These are phyloP conservation scores for Diospyros kaki DNA, from an alignment of 148 eudicot species.

Conservation along the genomic window DNA sequence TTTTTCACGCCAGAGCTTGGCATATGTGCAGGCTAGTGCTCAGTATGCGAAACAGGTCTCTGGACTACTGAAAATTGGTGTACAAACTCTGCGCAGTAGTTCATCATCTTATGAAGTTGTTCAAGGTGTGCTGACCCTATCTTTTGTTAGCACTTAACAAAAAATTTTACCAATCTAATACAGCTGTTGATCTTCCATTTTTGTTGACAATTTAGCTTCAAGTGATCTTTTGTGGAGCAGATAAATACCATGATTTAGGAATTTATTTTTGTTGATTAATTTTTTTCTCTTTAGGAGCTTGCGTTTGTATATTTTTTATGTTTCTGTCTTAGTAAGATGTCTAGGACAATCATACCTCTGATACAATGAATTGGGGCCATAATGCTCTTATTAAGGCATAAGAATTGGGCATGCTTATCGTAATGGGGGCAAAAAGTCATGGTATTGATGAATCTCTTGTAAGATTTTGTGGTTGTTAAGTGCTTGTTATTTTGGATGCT, in stretches of 20 bases:
- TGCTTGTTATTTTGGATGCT: no score
- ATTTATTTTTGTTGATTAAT: no score
- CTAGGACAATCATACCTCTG: not conserved
- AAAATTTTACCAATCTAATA: not conserved
- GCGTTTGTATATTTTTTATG: not conserved
- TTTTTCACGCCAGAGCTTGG: conserved; percentile 73
- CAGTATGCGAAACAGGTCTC: conserved; percentile 85
- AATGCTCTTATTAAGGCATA: not conserved
- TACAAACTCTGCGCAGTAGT: conserved; percentile 60
- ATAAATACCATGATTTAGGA: not conserved
- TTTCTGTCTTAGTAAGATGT: not conserved
- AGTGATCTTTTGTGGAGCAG: not conserved
- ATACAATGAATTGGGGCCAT: not conserved
- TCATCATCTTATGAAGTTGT: conserved; percentile 67
- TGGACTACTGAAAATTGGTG: conserved; percentile 84
- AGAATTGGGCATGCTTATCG: no score
- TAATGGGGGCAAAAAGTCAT: no score
- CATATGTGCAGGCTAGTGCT: conserved; percentile 84
- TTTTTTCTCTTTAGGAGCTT: not conserved
- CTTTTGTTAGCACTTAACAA: not conserved
- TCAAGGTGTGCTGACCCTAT: conserved; percentile 45
- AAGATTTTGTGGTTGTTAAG: no score
- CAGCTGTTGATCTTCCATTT: not conserved
- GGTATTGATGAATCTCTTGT: not conserved
- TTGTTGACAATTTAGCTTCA: not conserved